Evolutionary conservation across 305 asterid genomes (phyloP).

Genomic region (Fraxinus ornus): DNA sequence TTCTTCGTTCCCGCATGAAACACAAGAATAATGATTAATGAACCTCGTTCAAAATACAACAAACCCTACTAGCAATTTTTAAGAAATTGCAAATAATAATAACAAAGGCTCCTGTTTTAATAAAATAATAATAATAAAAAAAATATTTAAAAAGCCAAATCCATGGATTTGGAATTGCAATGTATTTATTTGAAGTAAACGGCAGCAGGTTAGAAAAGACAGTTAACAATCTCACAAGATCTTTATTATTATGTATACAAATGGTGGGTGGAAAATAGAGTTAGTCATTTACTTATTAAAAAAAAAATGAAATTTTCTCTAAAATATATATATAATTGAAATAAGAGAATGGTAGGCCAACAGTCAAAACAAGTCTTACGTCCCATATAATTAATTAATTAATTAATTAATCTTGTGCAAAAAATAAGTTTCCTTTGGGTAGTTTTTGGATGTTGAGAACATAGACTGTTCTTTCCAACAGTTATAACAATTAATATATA

Average conservation of each 20-base stretch:
- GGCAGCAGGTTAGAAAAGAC: background rate
- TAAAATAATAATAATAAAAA: background rate
- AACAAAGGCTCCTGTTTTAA: background rate
- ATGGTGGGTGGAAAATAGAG: conserved; percentile 24
- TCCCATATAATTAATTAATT: conserved; percentile 4
- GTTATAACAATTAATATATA: background rate
- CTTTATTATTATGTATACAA: conserved; percentile 9
- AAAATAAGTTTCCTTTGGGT: background rate
- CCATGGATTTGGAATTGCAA: background rate
- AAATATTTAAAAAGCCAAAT: background rate
- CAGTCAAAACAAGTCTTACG: conserved; percentile 46
- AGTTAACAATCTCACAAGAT: background rate
- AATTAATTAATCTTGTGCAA: background rate
- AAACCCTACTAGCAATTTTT: background rate
- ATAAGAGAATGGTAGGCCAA: conserved; percentile 48
- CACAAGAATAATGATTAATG: background rate
- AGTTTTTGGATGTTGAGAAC: background rate
- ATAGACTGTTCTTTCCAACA: background rate
- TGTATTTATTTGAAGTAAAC: background rate
- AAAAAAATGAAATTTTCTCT: background rate
- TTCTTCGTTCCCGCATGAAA: background rate
- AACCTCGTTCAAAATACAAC: background rate
- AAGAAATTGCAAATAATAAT: background rate
- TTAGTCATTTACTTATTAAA: background rate
- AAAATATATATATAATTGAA: background rate